Base-by-base conservation (phyloP, 768 basidiomycete species). In the Tylopilus plumbeoviolaceoides region DNA sequence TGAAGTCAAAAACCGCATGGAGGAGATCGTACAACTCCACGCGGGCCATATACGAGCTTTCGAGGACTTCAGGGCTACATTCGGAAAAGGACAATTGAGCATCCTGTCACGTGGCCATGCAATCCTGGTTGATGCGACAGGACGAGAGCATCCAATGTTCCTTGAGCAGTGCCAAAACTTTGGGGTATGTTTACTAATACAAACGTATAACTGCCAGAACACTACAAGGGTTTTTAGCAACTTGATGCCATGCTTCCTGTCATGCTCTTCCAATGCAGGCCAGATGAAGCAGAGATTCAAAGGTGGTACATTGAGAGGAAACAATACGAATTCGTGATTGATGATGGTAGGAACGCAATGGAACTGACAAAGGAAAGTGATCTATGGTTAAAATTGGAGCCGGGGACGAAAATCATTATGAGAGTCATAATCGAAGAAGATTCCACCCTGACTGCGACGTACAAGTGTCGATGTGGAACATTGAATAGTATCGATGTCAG, bases 131-230 rank as follows among this genome's bases (percentile, higher is more conserved):
- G 52, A 54, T 25, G 47, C 47, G 12, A 41, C 47, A 6, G 47
- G 51, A 15, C 28, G 44, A 9, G 52, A 56, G 18, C 43, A 45
- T 18, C 1, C 30, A 4, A 14, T 56, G 25, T 38, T 48, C 15
- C 47, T 54, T 17, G 55, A 56, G 25, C 47, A 45, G 15, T 53
- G 43, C 20, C 42, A n/a, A n/a, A n/a, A n/a, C 30, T 31, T 48
- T 20, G 38, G 35, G 12, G 51, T 54, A 41, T 3, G 47, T n/a
- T 28, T 28, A 28, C 27, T 5, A 28, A 8, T 28, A 4, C 8
- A 28, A 28, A 28, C 27, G 27, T n/a, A n/a, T 28, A 28, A 8
- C 27, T 8, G 27, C 4, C 27, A 28, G 27, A 28, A 28, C 27
- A 28, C 8, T 28, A 4, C 27, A 28, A 3, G n/a, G n/a, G n/a